Conservation (phyloP, 2,329 filamentous ascomycete species). For the Diaporthe humulicola region DNA sequence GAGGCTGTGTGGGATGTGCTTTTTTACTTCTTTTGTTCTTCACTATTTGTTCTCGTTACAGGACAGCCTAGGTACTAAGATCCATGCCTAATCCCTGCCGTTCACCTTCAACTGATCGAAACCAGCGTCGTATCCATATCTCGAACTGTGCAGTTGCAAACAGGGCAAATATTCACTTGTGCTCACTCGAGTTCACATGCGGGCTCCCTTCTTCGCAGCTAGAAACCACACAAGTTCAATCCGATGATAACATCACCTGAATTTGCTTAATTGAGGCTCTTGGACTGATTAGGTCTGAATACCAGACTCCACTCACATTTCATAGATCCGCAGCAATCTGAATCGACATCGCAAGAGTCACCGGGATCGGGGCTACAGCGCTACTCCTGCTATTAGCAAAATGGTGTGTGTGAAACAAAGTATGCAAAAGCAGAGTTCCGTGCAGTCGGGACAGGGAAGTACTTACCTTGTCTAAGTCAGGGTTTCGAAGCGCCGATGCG, state of each 20-base stretch:
- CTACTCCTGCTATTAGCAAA: background rate
- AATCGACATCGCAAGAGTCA: background rate
- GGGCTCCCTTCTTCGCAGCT: background rate
- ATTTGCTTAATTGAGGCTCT: background rate
- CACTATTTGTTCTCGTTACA: background rate
- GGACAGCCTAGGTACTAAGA: background rate
- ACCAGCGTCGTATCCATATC: background rate
- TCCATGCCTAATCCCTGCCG: background rate
- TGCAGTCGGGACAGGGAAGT: background rate
- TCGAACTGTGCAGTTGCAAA: background rate
- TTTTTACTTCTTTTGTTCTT: background rate
- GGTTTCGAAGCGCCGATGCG: conserved; percentile 1
- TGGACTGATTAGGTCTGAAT: background rate
- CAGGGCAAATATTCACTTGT: background rate
- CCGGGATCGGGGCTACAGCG: background rate
- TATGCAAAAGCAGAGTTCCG: background rate
- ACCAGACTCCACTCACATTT: background rate
- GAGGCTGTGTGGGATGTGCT: background rate
- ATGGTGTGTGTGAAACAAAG: fast-evolving
- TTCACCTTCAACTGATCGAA: background rate
- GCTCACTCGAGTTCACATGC: background rate
- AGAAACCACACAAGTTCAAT: background rate
- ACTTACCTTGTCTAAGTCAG: background rate
- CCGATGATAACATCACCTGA: background rate
- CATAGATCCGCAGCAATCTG: background rate